Evolutionary conservation across 2,329 filamentous ascomycete genomes (phyloP), one percentile per base, ranked within the genome.

Genomic region (Hypoxylon sp.): DNA sequence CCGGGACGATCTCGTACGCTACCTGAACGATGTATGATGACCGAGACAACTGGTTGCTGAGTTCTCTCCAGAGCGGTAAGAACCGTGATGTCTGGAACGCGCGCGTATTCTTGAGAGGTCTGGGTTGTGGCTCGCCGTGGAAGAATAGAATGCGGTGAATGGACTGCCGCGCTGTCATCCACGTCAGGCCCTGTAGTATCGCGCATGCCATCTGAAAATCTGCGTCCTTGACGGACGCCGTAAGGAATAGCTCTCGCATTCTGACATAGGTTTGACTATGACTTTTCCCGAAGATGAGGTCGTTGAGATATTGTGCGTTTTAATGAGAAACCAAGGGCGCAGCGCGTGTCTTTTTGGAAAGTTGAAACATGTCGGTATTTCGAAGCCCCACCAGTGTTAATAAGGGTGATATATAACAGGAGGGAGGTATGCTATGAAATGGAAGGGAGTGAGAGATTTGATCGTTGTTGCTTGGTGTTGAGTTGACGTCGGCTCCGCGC

Each of bases 231-330:
- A 90, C 82, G 49, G 83, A 75, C 9, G 85, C 83, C 3, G 86
- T 86, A 63, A 90, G 81, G 72, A 89, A 89, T 17, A 90, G 78
- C 76, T 90, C 87, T 73, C 88, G 84, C 86, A 89, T 89, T 38
- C 14, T 60, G 32, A 7, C 28, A 14, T 34, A 19, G n/a, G 19
- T 13, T 36, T 45, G 9, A 34, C 25, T 19, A 41, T 13, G n/a
- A 36, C 5, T 14, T 25, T 43, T 43, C 36, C 17, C 1, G 5
- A 19, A 14, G 51, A 45, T 17, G 38, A 17, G 38, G 17, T 55
- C 10, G 25, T 23, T 25, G 38, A 30, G 53, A 7, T 46, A 10
- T 38, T 21, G 38, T 19, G 41, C 14, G 17, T 25, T 30, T 21
- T 17, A 32, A 21, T 34, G 11, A 19, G 52, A 23, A 13, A 23